A percentile compares a stretch with the other conserved stretches of the same genome.
phyloP scores from a whole-genome alignment of 2,329 filamentous ascomycete genomes.

The Cordyceps javanica region DNA sequence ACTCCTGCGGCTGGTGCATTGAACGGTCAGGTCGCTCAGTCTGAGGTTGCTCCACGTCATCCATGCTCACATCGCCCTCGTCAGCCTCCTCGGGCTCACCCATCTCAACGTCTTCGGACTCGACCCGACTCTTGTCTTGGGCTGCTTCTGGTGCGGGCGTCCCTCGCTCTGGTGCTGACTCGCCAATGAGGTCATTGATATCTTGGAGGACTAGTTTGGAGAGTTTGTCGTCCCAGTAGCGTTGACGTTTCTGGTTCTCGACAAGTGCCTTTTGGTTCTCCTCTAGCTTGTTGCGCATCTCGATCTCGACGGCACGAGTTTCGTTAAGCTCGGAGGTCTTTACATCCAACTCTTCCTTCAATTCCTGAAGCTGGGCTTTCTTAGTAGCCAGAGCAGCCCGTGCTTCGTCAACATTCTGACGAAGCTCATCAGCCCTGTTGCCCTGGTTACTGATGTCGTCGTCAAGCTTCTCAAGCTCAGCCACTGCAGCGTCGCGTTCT shows the following conservation, averaged over 20 bases:
- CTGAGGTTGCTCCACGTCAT: background rate
- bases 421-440: slow-evolving; percentile 66
- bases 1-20: slow-evolving; percentile 42
- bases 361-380: slow-evolving; percentile 68
- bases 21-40: slow-evolving; percentile 18
- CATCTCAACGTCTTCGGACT: slow-evolving; percentile 26
- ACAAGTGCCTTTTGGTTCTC: slow-evolving; percentile 84
- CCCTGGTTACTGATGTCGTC: slow-evolving; percentile 73
- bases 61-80: slow-evolving; percentile 14
- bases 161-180: slow-evolving; percentile 23
- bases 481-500: slow-evolving; percentile 66
- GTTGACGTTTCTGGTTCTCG: slow-evolving; percentile 79
- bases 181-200: slow-evolving; percentile 58
- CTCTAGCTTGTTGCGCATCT: slow-evolving; percentile 97
- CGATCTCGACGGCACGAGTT: slow-evolving; percentile 83
- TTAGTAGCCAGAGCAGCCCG: slow-evolving; percentile 71
- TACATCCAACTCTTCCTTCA: slow-evolving; percentile 83
- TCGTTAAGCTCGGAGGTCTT: slow-evolving; percentile 83
- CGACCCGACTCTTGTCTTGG: slow-evolving; percentile 20
- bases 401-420: slow-evolving; percentile 71
- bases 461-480: slow-evolving; percentile 72
- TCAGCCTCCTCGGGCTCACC: slow-evolving; percentile 25
- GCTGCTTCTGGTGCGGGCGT: slow-evolving; percentile 14
- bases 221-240: slow-evolving; percentile 87
- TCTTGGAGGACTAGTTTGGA: slow-evolving; percentile 79